A percentile compares a stretch with the other conserved stretches of the same genome.
These are phyloP conservation scores for Ganoderma meredithae DNA, from an alignment of 1,284 basidiomycete species.

Conservation along the genomic window DNA sequence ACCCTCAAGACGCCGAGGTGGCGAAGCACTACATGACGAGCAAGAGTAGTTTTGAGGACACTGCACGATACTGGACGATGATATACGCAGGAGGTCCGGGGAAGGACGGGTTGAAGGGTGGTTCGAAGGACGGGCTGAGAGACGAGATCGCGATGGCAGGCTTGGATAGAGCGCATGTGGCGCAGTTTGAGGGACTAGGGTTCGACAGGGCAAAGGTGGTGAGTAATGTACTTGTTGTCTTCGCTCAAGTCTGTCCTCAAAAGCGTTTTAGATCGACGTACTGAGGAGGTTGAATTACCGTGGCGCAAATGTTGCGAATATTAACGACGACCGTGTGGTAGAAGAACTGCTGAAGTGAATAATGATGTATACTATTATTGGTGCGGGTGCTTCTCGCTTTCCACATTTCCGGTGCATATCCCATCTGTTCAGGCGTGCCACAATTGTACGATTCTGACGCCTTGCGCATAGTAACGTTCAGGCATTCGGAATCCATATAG, in stretches of 20 bases:
- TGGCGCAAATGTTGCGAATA: conserved; percentile 70
- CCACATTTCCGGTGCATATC: neutral
- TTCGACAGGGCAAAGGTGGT: conserved; percentile 83
- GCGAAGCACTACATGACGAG: conserved; percentile 96
- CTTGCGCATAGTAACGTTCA: neutral
- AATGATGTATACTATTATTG: conserved; percentile 17
- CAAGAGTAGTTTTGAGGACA: conserved; percentile 88
- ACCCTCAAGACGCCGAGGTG: conserved; percentile 98
- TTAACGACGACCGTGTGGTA: conserved; percentile 66
- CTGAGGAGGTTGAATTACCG: conserved; percentile 92
- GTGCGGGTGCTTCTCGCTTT: conserved; percentile 10
- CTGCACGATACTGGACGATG: conserved; percentile 94
- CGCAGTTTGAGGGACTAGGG: conserved; percentile 75
- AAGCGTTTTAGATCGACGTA: conserved; percentile 75
- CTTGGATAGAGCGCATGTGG: conserved; percentile 75
- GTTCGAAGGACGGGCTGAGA: conserved; percentile 31
- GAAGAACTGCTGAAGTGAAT: conserved; percentile 60
- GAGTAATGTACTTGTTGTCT: conserved; percentile 42
- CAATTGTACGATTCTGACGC: neutral
- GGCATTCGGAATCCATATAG: neutral
- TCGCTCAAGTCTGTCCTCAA: neutral
- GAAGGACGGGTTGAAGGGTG: conserved; percentile 40
- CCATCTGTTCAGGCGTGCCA: neutral
- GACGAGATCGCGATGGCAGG: conserved; percentile 82
- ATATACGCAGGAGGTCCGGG: conserved; percentile 83